A percentile compares a stretch with the other conserved stretches of the same genome.
Conservation (phyloP, 768 basidiomycete genomes). For the Cyathus striatus region DNA sequence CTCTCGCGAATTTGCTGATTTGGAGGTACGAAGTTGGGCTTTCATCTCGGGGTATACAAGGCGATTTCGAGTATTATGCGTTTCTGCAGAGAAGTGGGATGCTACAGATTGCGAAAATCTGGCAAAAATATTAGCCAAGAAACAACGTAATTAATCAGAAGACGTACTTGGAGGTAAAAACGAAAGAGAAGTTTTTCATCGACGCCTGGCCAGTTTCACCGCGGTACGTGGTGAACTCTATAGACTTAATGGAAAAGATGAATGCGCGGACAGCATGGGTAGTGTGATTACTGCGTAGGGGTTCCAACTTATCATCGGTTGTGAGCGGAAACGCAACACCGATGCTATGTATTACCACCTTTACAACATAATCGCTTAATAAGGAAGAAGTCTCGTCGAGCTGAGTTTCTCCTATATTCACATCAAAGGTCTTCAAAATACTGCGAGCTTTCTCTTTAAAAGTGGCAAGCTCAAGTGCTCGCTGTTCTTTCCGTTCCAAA, state of each 20-base stretch:
- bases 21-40: slow-evolving; percentile 60
- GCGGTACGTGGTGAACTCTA: slow-evolving; percentile 67
- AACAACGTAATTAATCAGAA: slow-evolving; percentile 1
- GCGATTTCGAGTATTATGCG: slow-evolving; percentile 64
- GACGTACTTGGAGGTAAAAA: slow-evolving; percentile 74
- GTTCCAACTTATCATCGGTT: slow-evolving; percentile 51
- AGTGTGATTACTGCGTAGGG: slow-evolving; percentile 37
- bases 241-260: slow-evolving; percentile 73
- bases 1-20: slow-evolving; percentile 40
- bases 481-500: slow-evolving; percentile 64
- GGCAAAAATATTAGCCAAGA: slow-evolving; percentile 9
- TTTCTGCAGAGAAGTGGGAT: slow-evolving; percentile 66
- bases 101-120: slow-evolving; percentile 77
- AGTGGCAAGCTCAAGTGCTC: slow-evolving; percentile 71
- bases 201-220: slow-evolving; percentile 76
- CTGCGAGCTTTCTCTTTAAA: slow-evolving; percentile 79
- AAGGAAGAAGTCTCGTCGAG: slow-evolving; percentile 36
- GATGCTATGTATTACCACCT: slow-evolving; percentile 56
- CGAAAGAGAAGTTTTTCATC: slow-evolving; percentile 73
- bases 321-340: slow-evolving; percentile 90
- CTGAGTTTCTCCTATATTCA: slow-evolving; percentile 41
- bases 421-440: slow-evolving; percentile 72
- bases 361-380: slow-evolving; percentile 51
- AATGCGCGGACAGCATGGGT: slow-evolving; percentile 65
- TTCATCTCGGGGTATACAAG: slow-evolving; percentile 80